Evolutionary conservation across 352 stramenopile species (phyloP).

Genomic region (Phytophthora crassamura): DNA sequence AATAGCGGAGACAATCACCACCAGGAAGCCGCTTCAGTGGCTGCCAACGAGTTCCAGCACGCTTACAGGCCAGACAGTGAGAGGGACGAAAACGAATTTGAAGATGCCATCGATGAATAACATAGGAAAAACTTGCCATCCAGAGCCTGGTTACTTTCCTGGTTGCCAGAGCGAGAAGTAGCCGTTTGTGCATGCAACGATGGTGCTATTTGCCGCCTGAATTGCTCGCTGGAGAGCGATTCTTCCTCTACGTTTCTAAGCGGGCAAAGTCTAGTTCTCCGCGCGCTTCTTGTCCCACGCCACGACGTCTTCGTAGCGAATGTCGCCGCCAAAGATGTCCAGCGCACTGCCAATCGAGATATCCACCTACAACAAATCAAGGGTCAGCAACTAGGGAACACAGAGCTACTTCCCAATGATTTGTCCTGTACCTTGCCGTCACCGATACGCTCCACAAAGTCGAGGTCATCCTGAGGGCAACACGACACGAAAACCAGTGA

Average conservation of each 20-base stretch:
- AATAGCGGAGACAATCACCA: not conserved
- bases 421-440: constrained; percentile 72
- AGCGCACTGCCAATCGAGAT: constrained; percentile 98
- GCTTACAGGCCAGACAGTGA: constrained; percentile 14
- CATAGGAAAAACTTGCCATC: not conserved
- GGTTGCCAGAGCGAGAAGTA: too few relatives aligned
- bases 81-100: constrained; percentile 38
- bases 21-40: not conserved
- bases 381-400: not conserved
- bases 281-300: constrained; percentile 79
- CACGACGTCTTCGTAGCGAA: constrained; percentile 95
- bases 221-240: not conserved
- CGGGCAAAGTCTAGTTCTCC: constrained; percentile 10
- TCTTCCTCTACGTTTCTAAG: constrained; percentile 1
- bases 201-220: too few relatives aligned
- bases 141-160: too few relatives aligned
- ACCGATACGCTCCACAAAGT: constrained; percentile 94
- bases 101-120: constrained; percentile 43
- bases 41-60: not conserved
- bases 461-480: constrained; percentile 88
- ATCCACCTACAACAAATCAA: constrained; percentile 79
- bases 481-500: constrained; percentile 1
- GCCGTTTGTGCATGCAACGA: too few relatives aligned
- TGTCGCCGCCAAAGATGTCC: constrained; percentile 96
- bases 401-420: not conserved